Base-by-base conservation (phyloP, 805 yeast genomes). In the Metschnikowia amazonensis region DNA sequence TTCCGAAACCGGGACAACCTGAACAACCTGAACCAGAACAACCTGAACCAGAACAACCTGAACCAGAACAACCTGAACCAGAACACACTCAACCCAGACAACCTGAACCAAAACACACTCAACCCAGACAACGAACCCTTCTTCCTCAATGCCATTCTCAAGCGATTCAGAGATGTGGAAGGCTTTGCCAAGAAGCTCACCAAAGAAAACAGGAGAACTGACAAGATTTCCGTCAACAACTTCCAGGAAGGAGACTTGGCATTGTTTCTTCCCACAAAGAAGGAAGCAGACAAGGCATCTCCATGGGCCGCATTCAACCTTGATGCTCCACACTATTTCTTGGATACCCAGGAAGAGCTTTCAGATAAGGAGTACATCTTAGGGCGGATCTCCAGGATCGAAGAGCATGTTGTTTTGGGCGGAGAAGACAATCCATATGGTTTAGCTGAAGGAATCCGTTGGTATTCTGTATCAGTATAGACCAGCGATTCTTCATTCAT, bases 301-400 rank as follows among this genome's bases (percentile, higher is more conserved):
- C 89, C 92, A 0, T 92, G 98, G 98, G 97, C 97, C 0, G 96
- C 95, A 1, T 92, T 92, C 69, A 90, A 94, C 53, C 75, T 86
- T 45, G 95, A 92, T 1, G 84, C 88, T 0, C 94, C 95, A 0
- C 89, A 90, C 60, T 89, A 81, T 61, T 84, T 89, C 58, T 67
- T 92, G 51, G 78, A 80, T 42, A 69, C 72, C 38, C 55, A 48
- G 29, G 45, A 43, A 14, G 33, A 40, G 3, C 30, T 45, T 11
- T 30, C 51, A 10, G 36, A 43, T 27, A 78, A 83, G 44, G 97
- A 90, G 53, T 92, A 96, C 92, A 74, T 90, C 58, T 82, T 92
- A 28, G 96, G 86, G 0, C 69, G 84, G 42, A 80, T 90, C 13
- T 56, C 69, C 8, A 65, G 62, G n/a, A 76, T 90, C 38, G 80